These are phyloP conservation scores for Candida mattraensis DNA, from an alignment of 805 yeast genomes.

Conservation along the genomic window DNA sequence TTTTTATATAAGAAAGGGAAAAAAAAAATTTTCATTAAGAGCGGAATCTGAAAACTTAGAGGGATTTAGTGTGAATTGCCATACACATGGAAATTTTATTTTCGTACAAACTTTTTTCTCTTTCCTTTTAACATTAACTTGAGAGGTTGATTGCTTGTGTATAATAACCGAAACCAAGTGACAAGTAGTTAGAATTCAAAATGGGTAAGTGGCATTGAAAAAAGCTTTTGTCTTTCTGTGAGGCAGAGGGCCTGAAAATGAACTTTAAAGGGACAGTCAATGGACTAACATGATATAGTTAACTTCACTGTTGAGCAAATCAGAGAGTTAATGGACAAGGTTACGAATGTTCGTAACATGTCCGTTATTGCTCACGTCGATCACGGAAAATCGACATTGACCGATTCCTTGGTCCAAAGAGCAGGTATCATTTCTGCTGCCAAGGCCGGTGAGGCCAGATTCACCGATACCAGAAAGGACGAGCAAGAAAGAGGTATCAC, in stretches of 20 bases:
- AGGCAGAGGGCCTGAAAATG: no score
- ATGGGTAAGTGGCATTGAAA: conserved; percentile 20
- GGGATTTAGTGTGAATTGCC: not conserved
- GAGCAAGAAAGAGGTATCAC: conserved; percentile 99
- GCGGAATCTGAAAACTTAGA: not conserved
- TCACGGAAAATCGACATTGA: conserved; percentile 99
- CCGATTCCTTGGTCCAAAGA: conserved; percentile 98
- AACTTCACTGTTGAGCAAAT: conserved; percentile 81
- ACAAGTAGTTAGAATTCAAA: no score
- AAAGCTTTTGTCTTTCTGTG: no score
- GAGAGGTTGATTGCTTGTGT: conserved; percentile 14
- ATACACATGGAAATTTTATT: not conserved
- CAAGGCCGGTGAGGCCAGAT: conserved; percentile 99
- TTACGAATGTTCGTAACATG: conserved; percentile 99
- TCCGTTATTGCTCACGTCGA: conserved; percentile 99
- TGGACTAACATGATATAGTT: conserved; percentile 33
- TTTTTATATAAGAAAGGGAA: not conserved
- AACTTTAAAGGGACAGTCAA: no score
- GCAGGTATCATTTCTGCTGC: conserved; percentile 99
- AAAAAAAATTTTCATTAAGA: conserved; percentile 5
- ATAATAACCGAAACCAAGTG: conserved; percentile 10
- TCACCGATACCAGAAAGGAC: conserved; percentile 99
- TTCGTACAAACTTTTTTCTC: conserved; percentile 1
- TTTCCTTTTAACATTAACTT: conserved; percentile 5
- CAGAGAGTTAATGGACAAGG: conserved; percentile 99